Evolutionary conservation across 225 moss, liverwort and hornwort genomes (phyloP).

Genomic region (Neckera pumila): DNA sequence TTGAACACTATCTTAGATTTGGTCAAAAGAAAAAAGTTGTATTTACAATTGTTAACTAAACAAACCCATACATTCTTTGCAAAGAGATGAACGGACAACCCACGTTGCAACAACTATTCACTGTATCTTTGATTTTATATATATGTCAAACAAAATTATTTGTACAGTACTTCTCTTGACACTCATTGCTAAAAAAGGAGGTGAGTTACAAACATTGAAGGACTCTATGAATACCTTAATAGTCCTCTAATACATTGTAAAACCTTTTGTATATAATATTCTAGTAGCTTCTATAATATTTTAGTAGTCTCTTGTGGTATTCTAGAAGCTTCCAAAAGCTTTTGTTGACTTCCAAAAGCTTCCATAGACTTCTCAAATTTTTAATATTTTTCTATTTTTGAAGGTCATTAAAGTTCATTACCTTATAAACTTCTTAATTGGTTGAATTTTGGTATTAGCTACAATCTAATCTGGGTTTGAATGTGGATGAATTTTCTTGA

Average conservation of each 20-base stretch:
- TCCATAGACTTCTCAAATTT: not conserved
- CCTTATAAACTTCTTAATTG: not conserved
- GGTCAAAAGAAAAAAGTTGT: accelerated
- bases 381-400: not conserved
- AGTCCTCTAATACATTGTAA: not conserved
- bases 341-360: not conserved
- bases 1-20: accelerated
- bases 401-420: accelerated
- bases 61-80: not conserved
- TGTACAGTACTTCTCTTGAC: accelerated
- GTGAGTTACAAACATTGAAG: accelerated
- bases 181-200: accelerated
- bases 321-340: not conserved
- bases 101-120: not conserved
- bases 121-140: not conserved
- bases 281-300: not conserved
- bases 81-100: not conserved
- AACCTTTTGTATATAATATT: not conserved
- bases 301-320: not conserved
- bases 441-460: not conserved
- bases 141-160: not conserved
- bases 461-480: not conserved
- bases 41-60: not conserved
- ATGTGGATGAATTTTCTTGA: not conserved
- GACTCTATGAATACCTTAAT: accelerated